phyloP scores from a whole-genome alignment of 2,329 filamentous ascomycete genomes.

The Alternaria hordeiaustralica region DNA sequence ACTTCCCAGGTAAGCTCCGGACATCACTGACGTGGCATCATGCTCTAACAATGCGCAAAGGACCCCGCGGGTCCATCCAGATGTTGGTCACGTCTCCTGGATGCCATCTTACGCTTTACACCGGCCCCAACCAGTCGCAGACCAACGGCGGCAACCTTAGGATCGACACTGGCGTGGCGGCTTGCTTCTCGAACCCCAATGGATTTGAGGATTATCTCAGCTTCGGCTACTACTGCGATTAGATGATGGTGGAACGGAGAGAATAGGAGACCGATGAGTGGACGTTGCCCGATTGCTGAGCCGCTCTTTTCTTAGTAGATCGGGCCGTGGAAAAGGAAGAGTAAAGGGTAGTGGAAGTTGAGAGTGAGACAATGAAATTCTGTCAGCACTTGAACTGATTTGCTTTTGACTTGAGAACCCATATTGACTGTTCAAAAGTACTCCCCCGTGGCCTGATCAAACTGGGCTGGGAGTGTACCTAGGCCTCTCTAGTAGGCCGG shows the following conservation, averaged over 20 bases:
- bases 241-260: background rate
- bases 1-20: background rate
- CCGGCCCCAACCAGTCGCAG: slow-evolving; percentile 8
- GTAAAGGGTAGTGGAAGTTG: background rate
- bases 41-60: background rate
- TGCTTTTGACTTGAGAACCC: too few relatives aligned
- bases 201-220: slow-evolving; percentile 2
- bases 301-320: background rate
- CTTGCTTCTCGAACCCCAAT: background rate
- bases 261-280: background rate
- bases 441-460: too few relatives aligned
- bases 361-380: background rate
- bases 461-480: too few relatives aligned
- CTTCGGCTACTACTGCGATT: slow-evolving; percentile 1
- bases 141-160: background rate
- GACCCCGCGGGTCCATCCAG: slow-evolving; percentile 3
- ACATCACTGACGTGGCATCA: too few relatives aligned
- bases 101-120: slow-evolving; percentile 10
- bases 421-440: too few relatives aligned
- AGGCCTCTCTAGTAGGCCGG: too few relatives aligned
- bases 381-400: too few relatives aligned
- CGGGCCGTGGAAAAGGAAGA: background rate
- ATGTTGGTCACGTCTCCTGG: slow-evolving; percentile 4
- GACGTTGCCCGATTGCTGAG: background rate
- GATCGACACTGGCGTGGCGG: background rate